Conservation (phyloP, 129 eudicot species). For the Dittrichia graveolens region DNA sequence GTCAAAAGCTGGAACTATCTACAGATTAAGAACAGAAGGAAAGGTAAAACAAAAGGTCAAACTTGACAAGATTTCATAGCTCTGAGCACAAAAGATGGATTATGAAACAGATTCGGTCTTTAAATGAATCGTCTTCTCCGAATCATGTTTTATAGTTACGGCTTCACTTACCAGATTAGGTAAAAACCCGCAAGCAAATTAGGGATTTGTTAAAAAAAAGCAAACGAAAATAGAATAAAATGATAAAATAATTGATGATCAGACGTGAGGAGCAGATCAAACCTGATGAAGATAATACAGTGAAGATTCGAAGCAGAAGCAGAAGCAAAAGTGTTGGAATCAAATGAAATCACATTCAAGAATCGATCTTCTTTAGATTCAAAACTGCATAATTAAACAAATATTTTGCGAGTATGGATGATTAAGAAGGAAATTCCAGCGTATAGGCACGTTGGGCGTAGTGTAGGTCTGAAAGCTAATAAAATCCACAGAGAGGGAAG, state of each 20-base stretch:
- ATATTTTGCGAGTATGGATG: neutral
- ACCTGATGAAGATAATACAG: slow-evolving; percentile 29
- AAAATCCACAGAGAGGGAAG: slow-evolving; percentile 7
- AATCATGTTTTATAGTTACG: neutral
- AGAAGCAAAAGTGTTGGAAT: slow-evolving; percentile 18
- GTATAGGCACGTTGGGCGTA: slow-evolving; percentile 14
- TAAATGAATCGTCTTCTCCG: neutral
- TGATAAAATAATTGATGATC: neutral
- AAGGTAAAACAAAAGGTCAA: neutral
- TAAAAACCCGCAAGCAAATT: neutral
- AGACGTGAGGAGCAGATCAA: slow-evolving; percentile 23
- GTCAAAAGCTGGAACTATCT: neutral
- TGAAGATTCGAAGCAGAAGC: slow-evolving; percentile 20
- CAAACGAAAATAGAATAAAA: neutral
- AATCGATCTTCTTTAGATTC: slow-evolving; percentile 6
- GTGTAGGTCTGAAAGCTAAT: slow-evolving; percentile 17
- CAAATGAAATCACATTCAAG: slow-evolving; percentile 1
- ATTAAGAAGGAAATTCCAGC: slow-evolving; percentile 6
- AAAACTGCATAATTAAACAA: neutral
- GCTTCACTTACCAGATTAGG: neutral
- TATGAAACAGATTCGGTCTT: slow-evolving; percentile 20
- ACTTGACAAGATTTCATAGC: neutral
- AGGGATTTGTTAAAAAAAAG: slow-evolving; percentile 15
- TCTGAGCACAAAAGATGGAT: slow-evolving; percentile 16
- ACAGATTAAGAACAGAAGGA: slow-evolving; percentile 10